Conservation (phyloP, 495 filamentous ascomycete genomes). For the Neohortaea acidophila region DNA sequence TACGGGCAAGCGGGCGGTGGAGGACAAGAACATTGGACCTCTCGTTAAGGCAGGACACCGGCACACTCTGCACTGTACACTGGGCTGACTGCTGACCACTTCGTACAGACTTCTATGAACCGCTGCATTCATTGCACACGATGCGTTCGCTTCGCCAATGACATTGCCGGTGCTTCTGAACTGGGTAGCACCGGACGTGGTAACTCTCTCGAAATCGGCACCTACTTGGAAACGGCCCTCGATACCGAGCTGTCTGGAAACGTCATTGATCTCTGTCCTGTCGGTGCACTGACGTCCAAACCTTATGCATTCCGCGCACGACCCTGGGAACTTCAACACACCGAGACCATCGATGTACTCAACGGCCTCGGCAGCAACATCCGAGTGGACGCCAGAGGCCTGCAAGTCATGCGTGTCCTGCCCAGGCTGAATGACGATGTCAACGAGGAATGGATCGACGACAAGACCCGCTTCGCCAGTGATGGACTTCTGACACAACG, state of each 20-base stretch:
- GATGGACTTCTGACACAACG: conserved; percentile 94
- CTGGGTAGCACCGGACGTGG: conserved; percentile 86
- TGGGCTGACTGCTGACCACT: neutral
- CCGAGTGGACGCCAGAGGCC: conserved; percentile 76
- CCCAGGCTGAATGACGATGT: conserved; percentile 92
- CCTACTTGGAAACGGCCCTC: conserved; percentile 82
- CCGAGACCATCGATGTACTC: conserved; percentile 85
- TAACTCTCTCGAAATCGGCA: conserved; percentile 95
- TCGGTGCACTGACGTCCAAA: conserved; percentile 90
- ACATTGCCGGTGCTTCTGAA: conserved; percentile 89
- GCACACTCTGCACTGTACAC: neutral
- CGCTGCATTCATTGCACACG: conserved; percentile 97
- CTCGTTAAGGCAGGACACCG: conserved; percentile 52
- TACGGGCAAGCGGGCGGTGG: conserved; percentile 85
- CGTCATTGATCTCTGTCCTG: conserved; percentile 94
- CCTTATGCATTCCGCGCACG: conserved; percentile 94
- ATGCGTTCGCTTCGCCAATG: conserved; percentile 94
- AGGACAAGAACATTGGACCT: conserved; percentile 99
- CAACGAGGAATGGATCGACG: conserved; percentile 99
- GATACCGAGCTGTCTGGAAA: conserved; percentile 92
- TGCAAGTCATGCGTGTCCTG: conserved; percentile 89
- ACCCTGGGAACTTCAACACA: conserved; percentile 88
- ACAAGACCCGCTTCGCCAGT: conserved; percentile 92
- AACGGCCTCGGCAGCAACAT: conserved; percentile 91
- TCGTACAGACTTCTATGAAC: conserved; percentile 81